Evolutionary conservation across 2,329 filamentous ascomycete genomes (phyloP).

Genomic region (Alternaria hordeiaustralica): DNA sequence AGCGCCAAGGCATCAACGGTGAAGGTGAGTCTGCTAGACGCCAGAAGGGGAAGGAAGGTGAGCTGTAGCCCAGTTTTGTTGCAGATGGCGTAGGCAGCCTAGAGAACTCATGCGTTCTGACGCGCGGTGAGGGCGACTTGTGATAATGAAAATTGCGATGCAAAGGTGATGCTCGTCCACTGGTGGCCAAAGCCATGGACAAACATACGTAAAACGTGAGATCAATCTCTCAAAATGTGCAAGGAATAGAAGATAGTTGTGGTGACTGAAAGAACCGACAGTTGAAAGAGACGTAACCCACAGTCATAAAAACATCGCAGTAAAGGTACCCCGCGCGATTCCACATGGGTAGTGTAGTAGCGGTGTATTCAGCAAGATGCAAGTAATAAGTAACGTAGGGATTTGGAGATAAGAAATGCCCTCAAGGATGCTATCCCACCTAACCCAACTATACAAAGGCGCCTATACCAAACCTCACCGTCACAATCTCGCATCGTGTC

Average conservation of each 20-base stretch:
- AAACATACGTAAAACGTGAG: background rate
- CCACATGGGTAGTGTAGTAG: background rate
- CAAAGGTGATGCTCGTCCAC: background rate
- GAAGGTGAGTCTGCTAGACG: slow-evolving; percentile 2
- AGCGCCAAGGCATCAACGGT: background rate
- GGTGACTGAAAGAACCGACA: background rate
- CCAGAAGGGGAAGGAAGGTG: background rate
- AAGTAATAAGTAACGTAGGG: background rate
- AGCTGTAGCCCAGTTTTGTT: background rate
- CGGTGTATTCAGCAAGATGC: background rate
- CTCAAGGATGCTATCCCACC: slow-evolving; percentile 12
- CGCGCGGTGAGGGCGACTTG: background rate
- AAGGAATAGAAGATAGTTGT: background rate
- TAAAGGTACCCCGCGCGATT: background rate
- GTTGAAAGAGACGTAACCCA: background rate
- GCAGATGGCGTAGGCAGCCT: background rate
- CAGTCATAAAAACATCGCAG: background rate
- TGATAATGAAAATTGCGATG: background rate
- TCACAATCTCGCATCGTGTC: background rate
- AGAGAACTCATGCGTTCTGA: background rate
- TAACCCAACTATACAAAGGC: slow-evolving; percentile 34
- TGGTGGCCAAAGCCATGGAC: background rate
- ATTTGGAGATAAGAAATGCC: background rate
- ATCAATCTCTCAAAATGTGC: background rate
- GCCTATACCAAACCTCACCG: background rate